Conservation (phyloP, 805 yeast genomes). For the Yarrowia bubula region DNA sequence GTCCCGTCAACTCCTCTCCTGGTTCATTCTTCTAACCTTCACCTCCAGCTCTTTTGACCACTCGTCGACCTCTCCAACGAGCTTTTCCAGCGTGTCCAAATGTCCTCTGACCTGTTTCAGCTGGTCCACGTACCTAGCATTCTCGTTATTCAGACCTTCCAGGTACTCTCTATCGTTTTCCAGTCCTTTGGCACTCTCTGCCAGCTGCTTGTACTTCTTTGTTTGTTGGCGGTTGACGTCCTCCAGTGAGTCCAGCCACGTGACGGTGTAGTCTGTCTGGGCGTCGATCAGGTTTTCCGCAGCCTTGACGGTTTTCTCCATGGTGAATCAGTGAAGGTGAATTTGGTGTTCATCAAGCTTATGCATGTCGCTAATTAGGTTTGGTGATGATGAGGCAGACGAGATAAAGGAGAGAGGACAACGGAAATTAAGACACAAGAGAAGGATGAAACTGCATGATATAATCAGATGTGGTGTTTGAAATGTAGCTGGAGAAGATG, state of each 20-base stretch:
- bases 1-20: not conserved
- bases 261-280: conserved; percentile 32
- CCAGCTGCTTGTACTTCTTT: conserved; percentile 31
- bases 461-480: too few relatives aligned
- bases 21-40: conserved; percentile 37
- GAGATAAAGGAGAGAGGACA: too few relatives aligned
- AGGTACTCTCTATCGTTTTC: conserved; percentile 30
- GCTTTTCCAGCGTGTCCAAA: conserved; percentile 42
- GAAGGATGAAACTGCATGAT: too few relatives aligned
- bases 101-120: conserved; percentile 32
- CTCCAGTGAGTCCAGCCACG: conserved; percentile 32
- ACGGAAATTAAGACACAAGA: too few relatives aligned
- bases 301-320: conserved; percentile 30
- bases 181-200: conserved; percentile 31
- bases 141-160: conserved; percentile 28
- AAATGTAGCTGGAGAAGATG: not conserved
- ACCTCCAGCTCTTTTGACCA: conserved; percentile 58
- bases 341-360: not conserved
- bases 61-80: conserved; percentile 58
- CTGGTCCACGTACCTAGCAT: conserved; percentile 28
- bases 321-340: not conserved
- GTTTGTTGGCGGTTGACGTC: conserved; percentile 34
- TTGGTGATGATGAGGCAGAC: not conserved
- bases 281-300: conserved; percentile 32
- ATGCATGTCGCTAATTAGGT: not conserved